A percentile compares a stretch with the other conserved stretches of the same genome.
phyloP scores from a whole-genome alignment of 495 filamentous ascomycete genomes.

The Pseudevernia furfuracea region DNA sequence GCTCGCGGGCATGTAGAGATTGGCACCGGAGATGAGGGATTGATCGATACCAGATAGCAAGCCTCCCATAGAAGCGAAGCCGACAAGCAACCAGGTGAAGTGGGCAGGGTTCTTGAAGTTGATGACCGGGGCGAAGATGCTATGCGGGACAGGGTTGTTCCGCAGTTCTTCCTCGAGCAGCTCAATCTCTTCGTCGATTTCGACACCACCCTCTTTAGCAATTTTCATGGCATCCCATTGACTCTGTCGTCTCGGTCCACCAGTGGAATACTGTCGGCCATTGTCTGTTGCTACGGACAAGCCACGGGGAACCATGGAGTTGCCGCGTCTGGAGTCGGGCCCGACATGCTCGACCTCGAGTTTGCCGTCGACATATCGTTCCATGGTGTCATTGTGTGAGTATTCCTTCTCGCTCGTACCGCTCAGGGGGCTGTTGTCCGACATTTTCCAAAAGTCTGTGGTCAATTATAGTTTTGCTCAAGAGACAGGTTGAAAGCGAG shows the following conservation, averaged over 20 bases:
- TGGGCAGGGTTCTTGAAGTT: slow-evolving; percentile 22
- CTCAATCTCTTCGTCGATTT: slow-evolving; percentile 22
- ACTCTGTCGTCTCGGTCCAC: slow-evolving; percentile 18
- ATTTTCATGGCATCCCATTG: slow-evolving; percentile 23
- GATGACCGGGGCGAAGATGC: slow-evolving; percentile 19
- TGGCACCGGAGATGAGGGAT: slow-evolving; percentile 53
- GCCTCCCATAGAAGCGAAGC: slow-evolving; percentile 56
- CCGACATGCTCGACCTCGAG: slow-evolving; percentile 19
- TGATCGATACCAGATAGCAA: slow-evolving; percentile 56
- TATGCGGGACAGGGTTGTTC: slow-evolving; percentile 15
- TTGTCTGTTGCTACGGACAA: slow-evolving; percentile 16
- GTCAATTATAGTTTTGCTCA: no score
- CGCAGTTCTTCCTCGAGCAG: slow-evolving; percentile 19
- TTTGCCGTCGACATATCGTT: slow-evolving; percentile 18
- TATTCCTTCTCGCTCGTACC: slow-evolving; percentile 5
- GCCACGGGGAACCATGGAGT: slow-evolving; percentile 10
- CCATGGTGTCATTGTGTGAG: slow-evolving; percentile 13
- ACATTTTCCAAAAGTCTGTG: slow-evolving; percentile 8
- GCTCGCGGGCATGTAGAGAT: slow-evolving; percentile 46
- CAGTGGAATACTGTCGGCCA: slow-evolving; percentile 20
- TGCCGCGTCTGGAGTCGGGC: slow-evolving; percentile 7
- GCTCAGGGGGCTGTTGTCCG: neutral
- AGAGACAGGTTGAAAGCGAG: no score
- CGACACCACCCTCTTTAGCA: slow-evolving; percentile 21
- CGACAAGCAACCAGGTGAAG: slow-evolving; percentile 55